These are phyloP conservation scores for Artemisia tridentata DNA, from an alignment of 129 eudicot species.

Conservation along the genomic window DNA sequence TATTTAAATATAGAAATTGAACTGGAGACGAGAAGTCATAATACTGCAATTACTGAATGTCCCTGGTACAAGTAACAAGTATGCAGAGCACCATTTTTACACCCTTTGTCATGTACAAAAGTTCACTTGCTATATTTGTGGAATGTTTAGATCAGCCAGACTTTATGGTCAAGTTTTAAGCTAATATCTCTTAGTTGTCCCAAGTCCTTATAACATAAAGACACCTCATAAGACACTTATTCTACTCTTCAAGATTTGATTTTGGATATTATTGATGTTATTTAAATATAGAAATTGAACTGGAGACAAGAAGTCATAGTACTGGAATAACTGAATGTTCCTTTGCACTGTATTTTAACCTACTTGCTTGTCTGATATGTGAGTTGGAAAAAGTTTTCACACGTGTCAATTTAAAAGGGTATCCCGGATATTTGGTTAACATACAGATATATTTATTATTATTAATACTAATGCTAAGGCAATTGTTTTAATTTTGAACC, in stretches of 20 bases:
- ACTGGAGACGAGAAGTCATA: neutral
- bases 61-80: neutral
- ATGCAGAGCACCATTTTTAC: neutral
- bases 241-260: neutral
- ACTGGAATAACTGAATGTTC: neutral
- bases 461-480: neutral
- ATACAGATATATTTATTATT: neutral
- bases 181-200: conserved; percentile 2
- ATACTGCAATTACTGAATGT: neutral
- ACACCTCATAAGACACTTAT: neutral
- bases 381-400: neutral
- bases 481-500: neutral
- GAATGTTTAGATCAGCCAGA: neutral
- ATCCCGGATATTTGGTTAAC: neutral
- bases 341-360: neutral
- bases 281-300: neutral
- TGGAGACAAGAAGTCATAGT: neutral
- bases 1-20: neutral
- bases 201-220: neutral
- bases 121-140: neutral
- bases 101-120: neutral
- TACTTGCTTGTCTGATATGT: neutral
- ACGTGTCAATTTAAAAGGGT: neutral
- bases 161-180: neutral
- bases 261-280: neutral